These are phyloP conservation scores for Fusarium papillatum DNA, from an alignment of 2,329 filamentous ascomycete species.

Conservation along the genomic window DNA sequence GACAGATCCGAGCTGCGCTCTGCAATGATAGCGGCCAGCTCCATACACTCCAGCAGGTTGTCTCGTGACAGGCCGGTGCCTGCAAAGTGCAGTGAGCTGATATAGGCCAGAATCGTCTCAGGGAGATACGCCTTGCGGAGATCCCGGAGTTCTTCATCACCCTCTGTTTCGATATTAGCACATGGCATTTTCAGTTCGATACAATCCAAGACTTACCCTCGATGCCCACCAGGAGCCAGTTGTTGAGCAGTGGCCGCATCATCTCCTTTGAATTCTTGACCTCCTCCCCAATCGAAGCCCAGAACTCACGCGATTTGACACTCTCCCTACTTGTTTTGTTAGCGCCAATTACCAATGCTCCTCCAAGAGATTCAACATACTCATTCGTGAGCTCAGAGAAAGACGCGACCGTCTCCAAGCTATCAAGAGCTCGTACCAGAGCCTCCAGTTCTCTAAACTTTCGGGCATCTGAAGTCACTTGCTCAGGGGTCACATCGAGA, in stretches of 20 bases:
- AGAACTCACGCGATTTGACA: conserved; percentile 62
- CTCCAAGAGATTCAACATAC: conserved; percentile 55
- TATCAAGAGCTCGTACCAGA: conserved; percentile 75
- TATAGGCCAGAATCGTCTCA: conserved; percentile 87
- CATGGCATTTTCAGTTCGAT: neutral
- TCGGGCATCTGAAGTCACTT: conserved; percentile 67
- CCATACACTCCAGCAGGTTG: conserved; percentile 87
- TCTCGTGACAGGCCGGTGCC: conserved; percentile 82
- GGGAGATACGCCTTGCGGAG: conserved; percentile 87
- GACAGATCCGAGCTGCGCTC: conserved; percentile 78
- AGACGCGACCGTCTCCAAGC: conserved; percentile 75
- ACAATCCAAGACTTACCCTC: conserved; percentile 61
- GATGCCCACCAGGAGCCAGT: conserved; percentile 71
- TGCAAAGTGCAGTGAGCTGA: conserved; percentile 84
- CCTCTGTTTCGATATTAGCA: conserved; percentile 55
- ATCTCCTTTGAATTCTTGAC: conserved; percentile 67
- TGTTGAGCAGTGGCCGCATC: conserved; percentile 73
- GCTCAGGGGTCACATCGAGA: conserved; percentile 53
- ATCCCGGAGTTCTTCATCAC: conserved; percentile 71
- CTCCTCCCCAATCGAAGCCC: conserved; percentile 65
- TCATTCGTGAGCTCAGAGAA: conserved; percentile 64
- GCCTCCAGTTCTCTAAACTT: conserved; percentile 78
- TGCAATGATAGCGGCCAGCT: conserved; percentile 82
- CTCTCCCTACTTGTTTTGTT: conserved; percentile 46
- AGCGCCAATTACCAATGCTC: conserved; percentile 31